Evolutionary conservation across 1,284 basidiomycete species (phyloP).

Genomic region (Cerioporus squamosus): DNA sequence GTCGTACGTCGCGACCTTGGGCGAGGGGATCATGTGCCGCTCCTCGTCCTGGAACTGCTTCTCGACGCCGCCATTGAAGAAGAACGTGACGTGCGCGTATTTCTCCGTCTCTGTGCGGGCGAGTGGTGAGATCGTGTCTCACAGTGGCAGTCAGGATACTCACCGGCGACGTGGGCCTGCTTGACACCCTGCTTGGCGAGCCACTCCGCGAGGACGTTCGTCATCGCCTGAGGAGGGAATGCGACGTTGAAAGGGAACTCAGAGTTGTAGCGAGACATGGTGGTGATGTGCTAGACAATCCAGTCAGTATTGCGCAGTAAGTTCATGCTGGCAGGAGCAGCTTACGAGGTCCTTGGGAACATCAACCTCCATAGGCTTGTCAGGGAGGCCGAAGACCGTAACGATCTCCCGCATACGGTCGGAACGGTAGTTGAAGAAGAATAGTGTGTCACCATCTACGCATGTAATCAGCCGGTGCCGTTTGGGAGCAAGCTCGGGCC

Average conservation of each 20-base stretch:
- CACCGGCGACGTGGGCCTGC: slow-evolving; percentile 86
- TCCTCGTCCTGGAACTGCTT: slow-evolving; percentile 87
- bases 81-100: slow-evolving; percentile 95
- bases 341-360: slow-evolving; percentile 83
- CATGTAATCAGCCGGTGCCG: not conserved
- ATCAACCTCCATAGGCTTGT: slow-evolving; percentile 82
- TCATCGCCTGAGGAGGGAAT: slow-evolving; percentile 90
- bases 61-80: slow-evolving; percentile 95
- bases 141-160: slow-evolving; percentile 14
- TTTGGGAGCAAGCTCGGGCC: not conserved
- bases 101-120: slow-evolving; percentile 80
- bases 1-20: slow-evolving; percentile 91
- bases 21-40: slow-evolving; percentile 87
- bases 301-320: slow-evolving; percentile 3
- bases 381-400: slow-evolving; percentile 77
- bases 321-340: not conserved
- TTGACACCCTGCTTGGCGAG: slow-evolving; percentile 76
- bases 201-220: slow-evolving; percentile 91
- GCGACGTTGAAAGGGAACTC: slow-evolving; percentile 88
- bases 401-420: slow-evolving; percentile 92
- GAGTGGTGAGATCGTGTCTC: not conserved
- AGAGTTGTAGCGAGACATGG: slow-evolving; percentile 92
- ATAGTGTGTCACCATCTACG: slow-evolving; percentile 75
- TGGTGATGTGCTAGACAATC: slow-evolving; percentile 71
- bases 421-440: slow-evolving; percentile 95